A percentile compares a stretch with the other conserved stretches of the same genome.
phyloP scores from a whole-genome alignment of 2,329 filamentous ascomycete species.

The Cladorrhinum sp. region DNA sequence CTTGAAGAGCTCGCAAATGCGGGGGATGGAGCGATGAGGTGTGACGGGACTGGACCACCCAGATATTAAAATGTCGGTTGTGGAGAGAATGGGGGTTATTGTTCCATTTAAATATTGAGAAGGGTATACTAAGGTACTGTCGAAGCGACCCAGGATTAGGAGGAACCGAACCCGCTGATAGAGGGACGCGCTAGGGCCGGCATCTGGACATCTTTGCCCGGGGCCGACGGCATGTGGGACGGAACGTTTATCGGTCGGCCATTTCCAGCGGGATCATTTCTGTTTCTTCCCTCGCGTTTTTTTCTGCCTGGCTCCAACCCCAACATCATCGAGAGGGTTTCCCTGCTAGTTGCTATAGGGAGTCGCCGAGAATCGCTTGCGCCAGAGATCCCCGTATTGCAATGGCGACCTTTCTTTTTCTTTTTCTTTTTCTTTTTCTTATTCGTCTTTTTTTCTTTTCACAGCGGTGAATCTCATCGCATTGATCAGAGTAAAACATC shows the following conservation, averaged over 20 bases:
- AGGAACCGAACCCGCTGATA: neutral
- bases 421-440: no score
- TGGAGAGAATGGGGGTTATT: neutral
- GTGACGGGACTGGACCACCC: neutral
- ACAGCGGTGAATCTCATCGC: neutral
- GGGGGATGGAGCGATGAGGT: neutral
- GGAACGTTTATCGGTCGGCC: neutral
- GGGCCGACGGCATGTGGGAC: neutral
- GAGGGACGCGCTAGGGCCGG: neutral
- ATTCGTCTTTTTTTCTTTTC: no score
- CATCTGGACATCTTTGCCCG: neutral
- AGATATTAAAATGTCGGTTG: neutral
- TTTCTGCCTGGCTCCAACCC: neutral
- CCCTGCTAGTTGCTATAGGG: neutral
- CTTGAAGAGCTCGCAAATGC: neutral
- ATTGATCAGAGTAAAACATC: neutral
- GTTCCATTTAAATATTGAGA: neutral
- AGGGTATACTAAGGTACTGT: no score
- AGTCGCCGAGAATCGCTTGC: neutral
- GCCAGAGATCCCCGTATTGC: neutral
- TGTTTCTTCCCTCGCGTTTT: neutral
- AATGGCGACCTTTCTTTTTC: no score
- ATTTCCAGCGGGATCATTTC: neutral
- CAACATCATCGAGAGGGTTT: neutral
- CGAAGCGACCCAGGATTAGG: neutral